Evolutionary conservation across 2,329 filamentous ascomycete species (phyloP), one percentile per base, ranked within the genome.

Genomic region (Colletotrichum brevisporum): DNA sequence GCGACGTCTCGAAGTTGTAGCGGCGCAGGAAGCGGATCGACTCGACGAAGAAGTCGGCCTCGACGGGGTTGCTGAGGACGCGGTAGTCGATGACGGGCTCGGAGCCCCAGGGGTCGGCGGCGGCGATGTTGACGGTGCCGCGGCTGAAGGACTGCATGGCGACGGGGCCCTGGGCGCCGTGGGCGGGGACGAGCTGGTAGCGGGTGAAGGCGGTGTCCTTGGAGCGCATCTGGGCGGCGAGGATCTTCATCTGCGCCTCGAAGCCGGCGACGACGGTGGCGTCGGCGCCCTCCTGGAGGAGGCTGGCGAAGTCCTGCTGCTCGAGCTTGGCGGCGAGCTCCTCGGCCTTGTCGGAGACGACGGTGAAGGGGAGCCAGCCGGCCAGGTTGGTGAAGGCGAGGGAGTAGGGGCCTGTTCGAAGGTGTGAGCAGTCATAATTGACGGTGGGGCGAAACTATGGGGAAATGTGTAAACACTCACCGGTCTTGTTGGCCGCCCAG

Each of bases 71-170:
- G 18, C 72, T 77, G 1, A 81, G 77, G 2, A 78, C 77, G 8
- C 79, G 75, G 67, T 82, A 81, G 72, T 83, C 81, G 5, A 83
- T 77, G 1, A 80, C 58, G 0, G 81, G 81, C 57, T 79, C 76
- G 3, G 72, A 73, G 16, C 73, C 68, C 57, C 76, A 76, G 1
- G 83, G 79, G 66, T 83, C 75, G 64, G 80, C 55, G 67, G 83
- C 73, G 72, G 79, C 70, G 75, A 84, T 76, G 68, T 80, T 79
- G 54, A 83, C 75, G 16, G 73, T 78, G 31, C 80, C 81, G 5
- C 80, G 79, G 43, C 79, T 78, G 55, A 80, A 68, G 12, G 78
- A 76, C 58, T 82, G 76, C 43, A 81, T 72, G 6, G 74, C 66
- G 3, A 77, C 74, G 12, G 78, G 68, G 13, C 72, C 66, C 36